Percentiles rank a stretch among this genome's conserved stretches.
phyloP scores from a whole-genome alignment of 2,329 filamentous ascomycete genomes.

The Chalaropsis ovoidea region DNA sequence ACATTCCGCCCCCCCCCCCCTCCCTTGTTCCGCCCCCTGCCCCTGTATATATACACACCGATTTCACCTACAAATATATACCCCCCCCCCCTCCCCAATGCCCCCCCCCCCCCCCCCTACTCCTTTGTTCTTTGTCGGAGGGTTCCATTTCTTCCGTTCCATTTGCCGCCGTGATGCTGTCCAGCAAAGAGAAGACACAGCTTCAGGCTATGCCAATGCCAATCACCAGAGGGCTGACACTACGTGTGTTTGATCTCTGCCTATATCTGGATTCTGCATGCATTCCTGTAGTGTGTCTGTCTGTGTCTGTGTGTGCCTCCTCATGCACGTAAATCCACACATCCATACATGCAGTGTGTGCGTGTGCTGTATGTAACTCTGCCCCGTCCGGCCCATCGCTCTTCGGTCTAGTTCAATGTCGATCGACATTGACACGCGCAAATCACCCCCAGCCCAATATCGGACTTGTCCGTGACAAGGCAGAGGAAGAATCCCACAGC shows the following conservation, averaged over 20 bases:
- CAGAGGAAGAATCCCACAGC: not conserved
- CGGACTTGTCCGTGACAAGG: not conserved
- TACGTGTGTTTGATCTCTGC: no score
- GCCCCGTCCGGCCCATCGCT: not conserved
- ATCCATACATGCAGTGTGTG: not conserved
- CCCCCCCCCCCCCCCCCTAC: no score
- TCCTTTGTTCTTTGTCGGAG: no score
- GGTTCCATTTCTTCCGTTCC: no score
- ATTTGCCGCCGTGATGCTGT: no score
- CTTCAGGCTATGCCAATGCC: no score
- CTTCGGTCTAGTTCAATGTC: conserved; percentile 4
- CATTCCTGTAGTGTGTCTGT: not conserved
- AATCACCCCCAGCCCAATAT: not conserved
- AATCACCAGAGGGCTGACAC: no score
- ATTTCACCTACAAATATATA: no score
- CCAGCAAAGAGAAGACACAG: no score
- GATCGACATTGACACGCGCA: not conserved
- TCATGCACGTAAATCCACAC: not conserved
- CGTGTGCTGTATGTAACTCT: not conserved
- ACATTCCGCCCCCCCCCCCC: no score
- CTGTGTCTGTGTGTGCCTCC: not conserved
- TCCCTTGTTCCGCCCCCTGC: not conserved
- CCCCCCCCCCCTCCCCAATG: no score
- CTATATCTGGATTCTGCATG: not conserved
- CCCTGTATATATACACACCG: not conserved